Evolutionary conservation across 495 filamentous ascomycete species (phyloP).

Genomic region (Trichoderma reesei): DNA sequence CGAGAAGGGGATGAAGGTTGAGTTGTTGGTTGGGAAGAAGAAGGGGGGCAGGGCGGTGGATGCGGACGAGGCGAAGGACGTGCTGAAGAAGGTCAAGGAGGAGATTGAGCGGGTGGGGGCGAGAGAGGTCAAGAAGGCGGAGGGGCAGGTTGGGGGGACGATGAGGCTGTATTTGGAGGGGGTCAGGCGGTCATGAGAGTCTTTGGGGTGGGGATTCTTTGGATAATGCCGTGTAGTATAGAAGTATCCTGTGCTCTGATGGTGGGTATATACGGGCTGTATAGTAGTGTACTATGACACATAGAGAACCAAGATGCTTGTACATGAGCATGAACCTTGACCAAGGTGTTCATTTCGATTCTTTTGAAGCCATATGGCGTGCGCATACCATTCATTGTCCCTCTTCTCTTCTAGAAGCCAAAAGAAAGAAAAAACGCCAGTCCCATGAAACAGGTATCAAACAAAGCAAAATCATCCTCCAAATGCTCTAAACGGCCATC

Average conservation of each 20-base stretch:
- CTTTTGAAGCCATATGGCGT: too few species aligned
- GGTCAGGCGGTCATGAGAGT: not conserved
- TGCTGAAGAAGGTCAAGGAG: conserved; percentile 25
- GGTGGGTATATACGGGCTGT: too few species aligned
- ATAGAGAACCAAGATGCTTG: too few species aligned
- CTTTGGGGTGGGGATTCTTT: not conserved
- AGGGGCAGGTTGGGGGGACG: conserved; percentile 26
- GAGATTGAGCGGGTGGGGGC: conserved; percentile 22
- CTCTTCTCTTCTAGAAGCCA: not conserved
- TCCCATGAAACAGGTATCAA: too few species aligned
- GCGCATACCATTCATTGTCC: not conserved
- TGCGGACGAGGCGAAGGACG: conserved; percentile 25
- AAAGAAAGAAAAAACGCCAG: not conserved
- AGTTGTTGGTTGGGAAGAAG: conserved; percentile 46
- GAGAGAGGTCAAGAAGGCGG: conserved; percentile 28
- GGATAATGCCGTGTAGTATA: not conserved
- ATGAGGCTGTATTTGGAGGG: conserved; percentile 31
- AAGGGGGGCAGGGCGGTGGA: conserved; percentile 21
- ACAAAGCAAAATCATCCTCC: not conserved
- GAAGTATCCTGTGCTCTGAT: not conserved
- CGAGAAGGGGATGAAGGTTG: conserved; percentile 51
- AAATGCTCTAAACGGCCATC: not conserved
- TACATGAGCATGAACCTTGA: too few species aligned
- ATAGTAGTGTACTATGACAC: too few species aligned
- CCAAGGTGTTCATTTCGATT: not conserved